These are phyloP conservation scores for Apiospora malaysiana DNA, from an alignment of 2,329 filamentous ascomycete genomes.

Conservation along the genomic window DNA sequence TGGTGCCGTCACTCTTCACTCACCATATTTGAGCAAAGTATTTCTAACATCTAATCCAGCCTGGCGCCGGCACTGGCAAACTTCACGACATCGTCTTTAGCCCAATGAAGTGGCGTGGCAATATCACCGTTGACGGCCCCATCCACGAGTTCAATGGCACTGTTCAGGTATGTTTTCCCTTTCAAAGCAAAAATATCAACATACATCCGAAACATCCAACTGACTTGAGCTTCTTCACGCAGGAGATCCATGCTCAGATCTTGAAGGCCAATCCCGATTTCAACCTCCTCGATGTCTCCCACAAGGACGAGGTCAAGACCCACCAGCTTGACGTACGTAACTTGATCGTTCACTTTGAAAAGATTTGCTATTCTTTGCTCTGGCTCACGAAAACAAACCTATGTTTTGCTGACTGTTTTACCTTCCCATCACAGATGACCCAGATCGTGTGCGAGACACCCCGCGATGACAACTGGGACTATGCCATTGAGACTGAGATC, in stretches of 20 bases:
- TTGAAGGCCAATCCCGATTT: not conserved
- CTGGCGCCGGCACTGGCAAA: not conserved
- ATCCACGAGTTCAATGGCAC: slow-evolving; percentile 13
- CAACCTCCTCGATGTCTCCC: not conserved
- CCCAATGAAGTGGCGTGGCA: not conserved
- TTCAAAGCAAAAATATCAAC: not conserved
- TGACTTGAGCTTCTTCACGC: not conserved
- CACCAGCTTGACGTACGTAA: not conserved
- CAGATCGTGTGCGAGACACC: not conserved
- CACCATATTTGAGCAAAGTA: no score
- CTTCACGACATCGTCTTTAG: not conserved
- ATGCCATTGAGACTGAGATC: not conserved
- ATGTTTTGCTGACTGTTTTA: not conserved
- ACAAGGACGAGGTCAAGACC: not conserved
- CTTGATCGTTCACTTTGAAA: no score
- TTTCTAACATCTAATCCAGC: not conserved
- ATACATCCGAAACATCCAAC: not conserved
- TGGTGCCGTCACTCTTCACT: not conserved
- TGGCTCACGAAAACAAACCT: no score
- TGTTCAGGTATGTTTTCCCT: not conserved
- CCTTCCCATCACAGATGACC: not conserved
- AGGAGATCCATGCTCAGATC: slow-evolving; percentile 11
- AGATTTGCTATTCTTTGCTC: not conserved
- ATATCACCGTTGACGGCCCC: slow-evolving; percentile 1
- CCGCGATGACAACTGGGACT: not conserved